Base-by-base conservation (phyloP, 768 basidiomycete species). In the Kwoniella botswanensis region DNA sequence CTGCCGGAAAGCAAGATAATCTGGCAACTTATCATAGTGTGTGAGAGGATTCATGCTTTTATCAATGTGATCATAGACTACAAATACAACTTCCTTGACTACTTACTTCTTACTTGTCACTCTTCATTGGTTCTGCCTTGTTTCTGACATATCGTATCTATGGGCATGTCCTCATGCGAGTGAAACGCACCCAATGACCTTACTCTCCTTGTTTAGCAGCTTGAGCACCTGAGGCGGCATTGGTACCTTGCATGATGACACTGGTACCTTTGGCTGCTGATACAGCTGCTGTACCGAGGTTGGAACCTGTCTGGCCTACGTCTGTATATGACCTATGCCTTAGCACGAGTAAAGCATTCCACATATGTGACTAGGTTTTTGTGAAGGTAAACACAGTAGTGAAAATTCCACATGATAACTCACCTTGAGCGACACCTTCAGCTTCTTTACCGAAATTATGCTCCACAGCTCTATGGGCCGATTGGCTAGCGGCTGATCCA, bases 351-450 rank as follows among this genome's bases (percentile, higher is more conserved):
- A 35, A 35, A 35, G 35, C 6, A 4, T 35, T 5, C 7, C 0
- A 35, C 35, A 35, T 35, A 7, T 5, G 6, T 35, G 35, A 35
- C 0, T 22, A 1, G 22, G 35, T 29, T 35, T 35, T 26, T 18
- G 18, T 7, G 13, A 13, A 35, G 4, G 57, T 9, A 4, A 10
- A 11, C n/a, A 26, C 2, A 43, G 9, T 11, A 43, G 21, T 18
- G n/a, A 18, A 3, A 13, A 43, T 6, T 13, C 2, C 2, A 22
- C 1, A 29, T n/a, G 9, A 4, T 46, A 4, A 73, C 78, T 70
- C 63, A 82, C 82, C 77, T 67, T 79, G 72, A 24, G 82, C 82
- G 12, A 80, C 79, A 3, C 53, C 44, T 24, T 81, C 79, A 10
- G 76, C 74, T 57, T 79, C 72, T 62, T 71, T 75, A 13, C 80